Evolutionary conservation across 371 early-diverging fungal genomes (phyloP).

Genomic region (Funneliformis caledonium): DNA sequence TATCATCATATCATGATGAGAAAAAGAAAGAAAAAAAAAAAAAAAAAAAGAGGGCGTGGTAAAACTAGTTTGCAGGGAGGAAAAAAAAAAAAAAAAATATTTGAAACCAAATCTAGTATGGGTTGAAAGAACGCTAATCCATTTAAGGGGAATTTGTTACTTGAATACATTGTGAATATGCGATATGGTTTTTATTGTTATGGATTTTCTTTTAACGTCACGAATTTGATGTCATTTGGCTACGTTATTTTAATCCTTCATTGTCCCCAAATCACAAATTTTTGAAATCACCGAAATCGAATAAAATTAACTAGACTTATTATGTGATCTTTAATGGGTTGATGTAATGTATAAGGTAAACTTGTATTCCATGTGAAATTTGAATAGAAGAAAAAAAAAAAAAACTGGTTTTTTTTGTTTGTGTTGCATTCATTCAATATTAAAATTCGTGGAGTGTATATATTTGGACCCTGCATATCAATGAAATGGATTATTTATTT

Average conservation of each 20-base stretch:
- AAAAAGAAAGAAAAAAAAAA: not conserved
- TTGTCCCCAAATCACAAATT: not conserved
- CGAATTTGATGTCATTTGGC: not conserved
- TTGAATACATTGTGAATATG: not conserved
- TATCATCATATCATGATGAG: not conserved
- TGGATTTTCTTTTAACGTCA: not conserved
- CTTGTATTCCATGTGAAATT: not conserved
- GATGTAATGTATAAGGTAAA: too few species aligned
- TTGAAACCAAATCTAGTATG: too few species aligned
- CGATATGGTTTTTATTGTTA: not conserved
- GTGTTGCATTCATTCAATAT: not conserved
- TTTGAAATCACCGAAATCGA: not conserved
- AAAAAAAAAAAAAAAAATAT: not conserved
- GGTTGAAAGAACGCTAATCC: not conserved
- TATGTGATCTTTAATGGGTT: not conserved
- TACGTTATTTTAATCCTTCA: not conserved
- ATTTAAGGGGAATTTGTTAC: not conserved
- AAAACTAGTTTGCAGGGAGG: not conserved
- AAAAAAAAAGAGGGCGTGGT: not conserved
- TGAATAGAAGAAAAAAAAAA: not conserved
- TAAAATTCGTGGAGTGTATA: not conserved
- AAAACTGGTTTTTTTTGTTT: slow-evolving; percentile 1
- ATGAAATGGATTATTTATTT: not conserved
- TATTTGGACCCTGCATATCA: not conserved
- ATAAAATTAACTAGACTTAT: not conserved